Percentiles rank a stretch among this genome's conserved stretches.
These are phyloP conservation scores for Berberis thunbergii DNA, from an alignment of 164 flowering plant genomes.

Conservation along the genomic window DNA sequence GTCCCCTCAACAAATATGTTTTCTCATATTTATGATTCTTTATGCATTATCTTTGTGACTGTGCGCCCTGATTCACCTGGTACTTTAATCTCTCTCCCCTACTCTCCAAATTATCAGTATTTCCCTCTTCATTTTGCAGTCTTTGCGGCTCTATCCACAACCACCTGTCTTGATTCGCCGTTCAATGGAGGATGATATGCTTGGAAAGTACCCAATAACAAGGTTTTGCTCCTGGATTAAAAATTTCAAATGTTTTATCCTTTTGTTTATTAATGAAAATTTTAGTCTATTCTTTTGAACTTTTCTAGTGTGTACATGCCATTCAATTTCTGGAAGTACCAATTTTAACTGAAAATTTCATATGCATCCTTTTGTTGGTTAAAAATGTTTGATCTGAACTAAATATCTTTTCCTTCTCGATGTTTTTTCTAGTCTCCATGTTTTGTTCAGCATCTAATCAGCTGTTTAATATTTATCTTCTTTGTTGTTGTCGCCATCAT, in stretches of 20 bases:
- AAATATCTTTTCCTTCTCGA: too few relatives aligned
- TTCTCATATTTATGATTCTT: background rate
- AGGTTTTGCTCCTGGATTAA: slow-evolving; percentile 18
- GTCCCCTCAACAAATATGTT: background rate
- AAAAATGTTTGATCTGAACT: too few relatives aligned
- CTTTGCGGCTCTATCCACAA: slow-evolving; percentile 91
- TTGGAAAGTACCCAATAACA: slow-evolving; percentile 74
- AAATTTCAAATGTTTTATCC: background rate
- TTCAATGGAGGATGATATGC: slow-evolving; percentile 66
- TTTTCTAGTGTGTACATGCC: too few relatives aligned
- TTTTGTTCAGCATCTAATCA: too few relatives aligned
- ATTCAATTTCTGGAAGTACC: too few relatives aligned
- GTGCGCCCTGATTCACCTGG: background rate
- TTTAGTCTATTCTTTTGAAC: too few relatives aligned
- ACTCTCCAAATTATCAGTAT: background rate
- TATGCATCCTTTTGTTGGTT: too few relatives aligned
- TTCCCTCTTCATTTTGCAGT: slow-evolving; percentile 29
- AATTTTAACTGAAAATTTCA: too few relatives aligned
- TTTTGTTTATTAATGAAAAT: too few relatives aligned
- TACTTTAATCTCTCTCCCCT: background rate
- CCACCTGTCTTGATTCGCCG: slow-evolving; percentile 96
- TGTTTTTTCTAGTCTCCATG: too few relatives aligned
- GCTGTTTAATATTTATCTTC: too few relatives aligned
- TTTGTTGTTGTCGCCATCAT: too few relatives aligned
- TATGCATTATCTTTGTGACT: background rate